phyloP scores from a whole-genome alignment of 2,329 filamentous ascomycete species.

The Sclerotinia subarctica region DNA sequence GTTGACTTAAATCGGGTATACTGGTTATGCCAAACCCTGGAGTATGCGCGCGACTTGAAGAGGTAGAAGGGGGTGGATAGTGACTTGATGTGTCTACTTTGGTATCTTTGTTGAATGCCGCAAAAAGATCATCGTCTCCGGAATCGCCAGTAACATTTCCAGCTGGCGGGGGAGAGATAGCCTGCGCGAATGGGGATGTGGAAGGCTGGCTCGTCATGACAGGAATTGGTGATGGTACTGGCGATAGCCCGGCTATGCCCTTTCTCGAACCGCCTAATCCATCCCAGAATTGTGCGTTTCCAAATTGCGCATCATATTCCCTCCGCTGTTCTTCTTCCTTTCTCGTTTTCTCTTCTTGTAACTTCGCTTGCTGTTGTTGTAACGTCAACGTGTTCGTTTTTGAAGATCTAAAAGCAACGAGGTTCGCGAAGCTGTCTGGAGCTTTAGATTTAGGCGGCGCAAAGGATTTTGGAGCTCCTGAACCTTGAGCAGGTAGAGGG shows the following conservation, averaged over 20 bases:
- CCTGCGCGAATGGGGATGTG: constrained; percentile 32
- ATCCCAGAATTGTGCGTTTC: constrained; percentile 74
- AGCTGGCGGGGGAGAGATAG: constrained; percentile 44
- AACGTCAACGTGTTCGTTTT: constrained; percentile 68
- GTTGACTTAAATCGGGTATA: constrained; percentile 51
- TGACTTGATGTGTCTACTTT: constrained; percentile 65
- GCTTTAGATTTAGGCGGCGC: constrained; percentile 45
- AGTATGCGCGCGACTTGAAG: constrained; percentile 41
- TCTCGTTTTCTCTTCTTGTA: constrained; percentile 62
- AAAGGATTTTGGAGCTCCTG: constrained; percentile 41
- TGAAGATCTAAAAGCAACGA: constrained; percentile 61
- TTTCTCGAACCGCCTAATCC: constrained; percentile 56
- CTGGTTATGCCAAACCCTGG: constrained; percentile 42
- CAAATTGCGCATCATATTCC: constrained; percentile 74
- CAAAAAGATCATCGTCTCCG: constrained; percentile 63
- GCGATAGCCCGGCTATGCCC: constrained; percentile 43
- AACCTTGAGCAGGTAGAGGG: constrained; percentile 45
- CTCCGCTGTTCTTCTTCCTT: constrained; percentile 73
- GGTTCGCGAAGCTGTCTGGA: constrained; percentile 72
- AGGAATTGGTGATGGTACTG: constrained; percentile 47
- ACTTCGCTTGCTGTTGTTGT: constrained; percentile 70
- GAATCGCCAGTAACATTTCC: constrained; percentile 22
- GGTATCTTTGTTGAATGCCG: constrained; percentile 63
- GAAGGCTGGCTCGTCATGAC: constrained; percentile 43
- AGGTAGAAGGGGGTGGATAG: constrained; percentile 54